Evolutionary conservation across 345 rosid species (phyloP).

Genomic region (Dimocarpus longan): DNA sequence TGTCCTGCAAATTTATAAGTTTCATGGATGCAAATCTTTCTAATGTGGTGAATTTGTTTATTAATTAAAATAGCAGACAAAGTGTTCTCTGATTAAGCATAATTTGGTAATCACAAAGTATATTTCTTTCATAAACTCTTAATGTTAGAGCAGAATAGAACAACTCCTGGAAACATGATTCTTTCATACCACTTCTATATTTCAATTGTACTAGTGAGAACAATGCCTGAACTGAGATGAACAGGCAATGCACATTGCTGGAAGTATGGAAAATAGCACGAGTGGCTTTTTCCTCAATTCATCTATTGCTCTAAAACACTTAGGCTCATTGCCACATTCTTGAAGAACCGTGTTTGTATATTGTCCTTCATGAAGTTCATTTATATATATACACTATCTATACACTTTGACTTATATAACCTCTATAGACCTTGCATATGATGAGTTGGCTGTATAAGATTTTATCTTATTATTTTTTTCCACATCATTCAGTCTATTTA

Average conservation of each 20-base stretch:
- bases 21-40: constrained; percentile 2
- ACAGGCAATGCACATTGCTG: not conserved
- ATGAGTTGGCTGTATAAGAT: not conserved
- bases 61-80: not conserved
- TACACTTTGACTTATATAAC: not conserved
- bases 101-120: not conserved
- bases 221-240: not conserved
- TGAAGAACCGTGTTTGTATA: not conserved
- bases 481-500: not conserved
- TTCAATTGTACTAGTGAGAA: not conserved
- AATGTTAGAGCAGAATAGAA: not conserved
- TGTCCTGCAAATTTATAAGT: not conserved
- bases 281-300: not conserved
- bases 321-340: not conserved
- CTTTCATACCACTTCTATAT: constrained; percentile 5
- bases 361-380: not conserved
- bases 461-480: not conserved
- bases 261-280: not conserved
- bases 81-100: no score
- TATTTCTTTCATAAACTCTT: not conserved
- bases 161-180: not conserved
- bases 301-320: constrained; percentile 1
- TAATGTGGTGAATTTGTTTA: not conserved
- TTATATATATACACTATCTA: not conserved
- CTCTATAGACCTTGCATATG: not conserved